A percentile compares a stretch with the other conserved stretches of the same genome.
Conservation (phyloP, 2,329 filamentous ascomycete genomes). For the Claviceps cyperi region DNA sequence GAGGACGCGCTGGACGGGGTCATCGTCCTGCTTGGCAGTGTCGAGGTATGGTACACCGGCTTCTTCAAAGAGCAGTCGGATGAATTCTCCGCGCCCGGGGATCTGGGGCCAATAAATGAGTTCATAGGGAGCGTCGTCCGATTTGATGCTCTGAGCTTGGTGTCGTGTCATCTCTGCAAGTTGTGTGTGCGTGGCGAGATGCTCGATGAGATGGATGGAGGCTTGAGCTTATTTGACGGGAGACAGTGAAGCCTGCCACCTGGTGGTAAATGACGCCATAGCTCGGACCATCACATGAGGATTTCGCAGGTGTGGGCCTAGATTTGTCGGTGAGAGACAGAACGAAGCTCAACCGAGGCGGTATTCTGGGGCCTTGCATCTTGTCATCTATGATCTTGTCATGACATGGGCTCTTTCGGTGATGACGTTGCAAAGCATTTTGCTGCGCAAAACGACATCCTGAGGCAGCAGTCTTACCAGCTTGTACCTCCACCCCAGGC, state of each 20-base stretch:
- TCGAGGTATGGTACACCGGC: slow-evolving; percentile 51
- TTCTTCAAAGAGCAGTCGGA: slow-evolving; percentile 61
- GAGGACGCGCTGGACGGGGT: slow-evolving; percentile 37
- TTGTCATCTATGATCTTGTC: background rate
- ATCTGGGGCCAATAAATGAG: slow-evolving; percentile 59
- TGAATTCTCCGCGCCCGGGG: slow-evolving; percentile 60
- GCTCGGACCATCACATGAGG: no score
- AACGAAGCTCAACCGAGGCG: no score
- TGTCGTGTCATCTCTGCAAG: slow-evolving; percentile 10
- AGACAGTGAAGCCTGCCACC: no score
- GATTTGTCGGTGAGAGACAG: no score
- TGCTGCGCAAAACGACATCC: background rate
- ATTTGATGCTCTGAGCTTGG: slow-evolving; percentile 16
- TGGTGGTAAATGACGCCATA: no score
- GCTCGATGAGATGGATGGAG: no score
- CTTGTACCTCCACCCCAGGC: no score
- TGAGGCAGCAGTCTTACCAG: no score
- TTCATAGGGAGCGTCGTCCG: slow-evolving; percentile 38
- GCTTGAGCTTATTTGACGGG: no score
- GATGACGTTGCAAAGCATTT: background rate
- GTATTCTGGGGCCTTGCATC: background rate
- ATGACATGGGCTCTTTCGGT: no score
- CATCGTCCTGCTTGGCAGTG: slow-evolving; percentile 22
- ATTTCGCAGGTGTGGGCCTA: no score
- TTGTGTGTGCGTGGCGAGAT: no score